Conservation (phyloP, 2,329 filamentous ascomycete species). For the Exophiala spinifera region DNA sequence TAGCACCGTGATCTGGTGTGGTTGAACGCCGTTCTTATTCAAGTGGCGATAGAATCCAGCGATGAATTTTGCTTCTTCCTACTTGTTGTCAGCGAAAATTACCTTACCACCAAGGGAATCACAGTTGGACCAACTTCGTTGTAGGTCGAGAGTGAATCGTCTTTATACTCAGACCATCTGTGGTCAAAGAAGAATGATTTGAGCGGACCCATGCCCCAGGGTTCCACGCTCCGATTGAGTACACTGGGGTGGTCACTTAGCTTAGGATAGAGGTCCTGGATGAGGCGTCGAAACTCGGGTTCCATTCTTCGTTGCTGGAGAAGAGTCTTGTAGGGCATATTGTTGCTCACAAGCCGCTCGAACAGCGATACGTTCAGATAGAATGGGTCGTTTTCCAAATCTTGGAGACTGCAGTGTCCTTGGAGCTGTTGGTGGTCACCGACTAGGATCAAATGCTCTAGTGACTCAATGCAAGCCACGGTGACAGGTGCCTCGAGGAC, state of each 20-base stretch:
- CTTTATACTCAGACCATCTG: constrained; percentile 61
- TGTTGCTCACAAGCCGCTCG: constrained; percentile 68
- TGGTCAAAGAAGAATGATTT: constrained; percentile 65
- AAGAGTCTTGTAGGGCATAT: constrained; percentile 62
- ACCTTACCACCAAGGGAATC: background rate
- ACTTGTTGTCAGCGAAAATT: constrained; percentile 50
- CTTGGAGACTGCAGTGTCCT: constrained; percentile 61
- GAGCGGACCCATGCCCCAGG: constrained; percentile 53
- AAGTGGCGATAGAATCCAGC: constrained; percentile 70
- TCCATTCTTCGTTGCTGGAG: constrained; percentile 70
- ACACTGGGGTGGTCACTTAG: constrained; percentile 60
- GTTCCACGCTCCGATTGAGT: constrained; percentile 47
- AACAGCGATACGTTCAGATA: constrained; percentile 74
- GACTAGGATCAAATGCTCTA: constrained; percentile 66
- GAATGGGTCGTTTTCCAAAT: constrained; percentile 60
- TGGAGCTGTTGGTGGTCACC: constrained; percentile 80
- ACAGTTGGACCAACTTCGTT: background rate
- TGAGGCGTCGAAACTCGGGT: constrained; percentile 61
- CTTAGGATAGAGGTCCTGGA: constrained; percentile 60
- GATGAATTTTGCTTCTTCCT: constrained; percentile 72
- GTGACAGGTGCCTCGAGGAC: constrained; percentile 59
- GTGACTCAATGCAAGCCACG: constrained; percentile 57
- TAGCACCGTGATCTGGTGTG: constrained; percentile 68
- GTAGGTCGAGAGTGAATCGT: constrained; percentile 61
- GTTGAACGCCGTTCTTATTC: constrained; percentile 60